Evolutionary conservation across 257 asterid species (phyloP), one percentile per base, ranked within the genome.

Genomic region (Penstemon newberryi): DNA sequence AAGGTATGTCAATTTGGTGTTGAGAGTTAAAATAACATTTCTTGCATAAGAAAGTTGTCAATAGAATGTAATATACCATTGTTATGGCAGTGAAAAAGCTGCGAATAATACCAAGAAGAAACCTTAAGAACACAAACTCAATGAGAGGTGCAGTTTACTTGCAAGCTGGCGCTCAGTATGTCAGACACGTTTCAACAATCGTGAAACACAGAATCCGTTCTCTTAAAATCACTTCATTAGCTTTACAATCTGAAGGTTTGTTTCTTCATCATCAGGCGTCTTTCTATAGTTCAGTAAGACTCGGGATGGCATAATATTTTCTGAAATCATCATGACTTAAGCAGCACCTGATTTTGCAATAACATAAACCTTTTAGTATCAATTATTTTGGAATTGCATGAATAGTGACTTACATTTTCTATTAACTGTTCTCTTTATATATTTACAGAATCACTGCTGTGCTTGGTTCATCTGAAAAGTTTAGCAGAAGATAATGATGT

Each of bases 151-250:
- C 83, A 63, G 68, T 88, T 55, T 84, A 87, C 81, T 64, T 85
- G 80, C 97, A 89, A 78, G 92, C 86, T 45, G 99, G 99, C 47
- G 97, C 92, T 19, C 96, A 93, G 37, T 93, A 90, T 75, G 96
- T 90, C 75, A 85, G 85, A 50, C 96, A 88, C 44, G 87, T 93
- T 79, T 90, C 97, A 40, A 81, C 88, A 39, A 62, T 84, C 15
- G 95, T 93, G 82, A 93, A 89, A 71, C 84, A 81, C 65, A 85
- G 87, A 70, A 87, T 93, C 73, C 85, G 67, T 73, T 81, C 96
- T 73, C 87, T 93, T 58, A 88, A 86, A 76, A 74, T 75, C 74
- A 73, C 75, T 66, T 57, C 96, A 47, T 71, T 82, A 70, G 74
- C 92, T 4, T 65, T 80, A 67, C 75, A 88, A 51, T 72, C 79